phyloP scores from a whole-genome alignment of 1,284 basidiomycete species.

The Sanguinoderma infundibulare region DNA sequence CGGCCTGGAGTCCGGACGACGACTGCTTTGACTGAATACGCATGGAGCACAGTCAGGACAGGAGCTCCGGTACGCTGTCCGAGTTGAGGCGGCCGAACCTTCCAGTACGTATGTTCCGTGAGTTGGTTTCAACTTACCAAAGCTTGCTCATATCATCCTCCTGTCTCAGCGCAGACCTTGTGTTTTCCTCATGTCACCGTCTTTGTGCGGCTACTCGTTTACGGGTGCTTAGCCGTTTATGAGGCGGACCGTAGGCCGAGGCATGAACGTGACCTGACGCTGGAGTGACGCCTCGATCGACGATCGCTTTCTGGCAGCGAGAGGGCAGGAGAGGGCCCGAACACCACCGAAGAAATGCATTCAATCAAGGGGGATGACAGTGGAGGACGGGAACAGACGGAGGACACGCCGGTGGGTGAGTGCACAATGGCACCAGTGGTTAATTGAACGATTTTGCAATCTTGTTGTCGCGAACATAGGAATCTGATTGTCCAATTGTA shows the following conservation, averaged over 20 bases:
- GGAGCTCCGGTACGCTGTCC: neutral
- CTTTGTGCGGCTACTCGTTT: neutral
- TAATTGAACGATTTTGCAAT: neutral
- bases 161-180: neutral
- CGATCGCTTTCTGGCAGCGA: slow-evolving; percentile 1
- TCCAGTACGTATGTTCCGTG: neutral
- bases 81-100: neutral
- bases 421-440: neutral
- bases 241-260: slow-evolving; percentile 8
- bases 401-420: neutral
- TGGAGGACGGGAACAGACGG: neutral
- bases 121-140: neutral
- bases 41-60: neutral
- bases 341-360: neutral
- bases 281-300: slow-evolving; percentile 5
- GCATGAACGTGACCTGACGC: neutral
- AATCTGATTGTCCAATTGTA: slow-evolving; percentile 9
- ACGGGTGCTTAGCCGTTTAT: neutral
- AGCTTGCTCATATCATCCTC: neutral
- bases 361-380: neutral
- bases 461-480: neutral
- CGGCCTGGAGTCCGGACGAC: neutral
- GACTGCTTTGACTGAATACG: neutral
- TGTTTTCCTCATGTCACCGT: slow-evolving; percentile 6
- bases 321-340: slow-evolving; percentile 3